Percentiles rank a stretch among this genome's conserved stretches.
Conservation (phyloP, 139 green algal species). For the Micromonas pusilla region DNA sequence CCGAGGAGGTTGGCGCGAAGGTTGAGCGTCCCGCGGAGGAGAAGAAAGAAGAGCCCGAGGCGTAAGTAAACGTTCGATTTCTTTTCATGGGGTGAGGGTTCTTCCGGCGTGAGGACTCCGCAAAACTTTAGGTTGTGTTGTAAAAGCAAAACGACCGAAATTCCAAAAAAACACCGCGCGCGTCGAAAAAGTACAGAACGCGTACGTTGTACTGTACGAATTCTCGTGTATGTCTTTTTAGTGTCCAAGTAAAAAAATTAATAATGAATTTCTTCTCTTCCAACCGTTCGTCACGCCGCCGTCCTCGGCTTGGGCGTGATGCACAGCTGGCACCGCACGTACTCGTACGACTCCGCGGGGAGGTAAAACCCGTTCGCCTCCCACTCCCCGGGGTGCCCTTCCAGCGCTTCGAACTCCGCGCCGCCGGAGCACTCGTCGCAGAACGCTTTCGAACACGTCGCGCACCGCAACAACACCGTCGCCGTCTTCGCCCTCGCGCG, state of each 20-base stretch:
- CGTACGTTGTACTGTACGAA: too few relatives aligned
- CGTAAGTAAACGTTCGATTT: too few relatives aligned
- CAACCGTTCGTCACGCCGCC: background rate
- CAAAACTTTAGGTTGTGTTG: too few relatives aligned
- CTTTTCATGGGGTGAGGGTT: too few relatives aligned
- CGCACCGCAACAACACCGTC: background rate
- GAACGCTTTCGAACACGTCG: background rate
- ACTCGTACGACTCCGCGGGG: slow-evolving; percentile 3
- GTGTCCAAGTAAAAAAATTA: too few relatives aligned
- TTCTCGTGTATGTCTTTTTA: too few relatives aligned
- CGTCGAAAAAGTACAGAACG: too few relatives aligned
- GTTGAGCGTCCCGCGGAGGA: slow-evolving; percentile 44
- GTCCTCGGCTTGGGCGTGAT: background rate
- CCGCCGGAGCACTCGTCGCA: slow-evolving; percentile 16
- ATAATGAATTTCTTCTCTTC: too few relatives aligned
- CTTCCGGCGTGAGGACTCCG: too few relatives aligned
- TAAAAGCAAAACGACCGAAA: too few relatives aligned
- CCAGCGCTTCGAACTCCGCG: background rate
- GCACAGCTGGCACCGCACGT: slow-evolving; percentile 9
- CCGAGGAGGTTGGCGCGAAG: slow-evolving; percentile 48
- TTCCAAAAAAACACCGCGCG: too few relatives aligned
- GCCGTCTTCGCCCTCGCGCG: background rate
- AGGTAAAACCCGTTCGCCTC: background rate
- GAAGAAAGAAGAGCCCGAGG: slow-evolving; percentile 27
- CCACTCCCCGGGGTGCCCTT: background rate